Conservation (phyloP, 441 rosid species). For the Heliophila coronopifolia region DNA sequence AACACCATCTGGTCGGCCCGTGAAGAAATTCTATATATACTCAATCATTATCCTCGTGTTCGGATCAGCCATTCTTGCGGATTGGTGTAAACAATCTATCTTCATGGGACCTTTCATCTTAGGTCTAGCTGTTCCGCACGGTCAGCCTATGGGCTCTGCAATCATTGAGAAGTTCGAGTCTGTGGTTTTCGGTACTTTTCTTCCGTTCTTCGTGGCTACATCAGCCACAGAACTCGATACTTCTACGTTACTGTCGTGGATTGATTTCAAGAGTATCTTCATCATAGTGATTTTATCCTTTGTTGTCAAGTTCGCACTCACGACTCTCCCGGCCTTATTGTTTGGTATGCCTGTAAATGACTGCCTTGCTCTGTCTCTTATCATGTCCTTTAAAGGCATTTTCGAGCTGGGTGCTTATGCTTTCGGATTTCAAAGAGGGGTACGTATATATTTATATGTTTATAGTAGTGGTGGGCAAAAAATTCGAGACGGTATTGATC, state of each 20-base stretch:
- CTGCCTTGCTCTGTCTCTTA: slow-evolving; percentile 33
- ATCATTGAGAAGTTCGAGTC: slow-evolving; percentile 24
- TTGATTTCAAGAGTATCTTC: neutral
- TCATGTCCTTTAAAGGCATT: slow-evolving; percentile 38
- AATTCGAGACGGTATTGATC: too few species aligned
- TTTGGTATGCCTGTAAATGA: slow-evolving; percentile 35
- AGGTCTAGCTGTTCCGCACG: slow-evolving; percentile 26
- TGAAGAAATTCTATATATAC: slow-evolving; percentile 14
- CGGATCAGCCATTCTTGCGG: neutral
- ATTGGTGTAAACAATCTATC: slow-evolving; percentile 6
- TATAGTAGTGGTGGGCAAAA: too few species aligned
- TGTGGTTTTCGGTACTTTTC: slow-evolving; percentile 21
- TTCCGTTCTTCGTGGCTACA: slow-evolving; percentile 21
- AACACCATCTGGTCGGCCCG: slow-evolving; percentile 42
- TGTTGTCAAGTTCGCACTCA: slow-evolving; percentile 18
- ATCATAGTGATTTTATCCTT: neutral
- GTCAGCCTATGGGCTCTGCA: slow-evolving; percentile 31
- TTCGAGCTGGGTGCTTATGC: slow-evolving; percentile 33
- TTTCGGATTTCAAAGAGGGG: slow-evolving; percentile 26
- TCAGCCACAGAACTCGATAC: slow-evolving; percentile 17
- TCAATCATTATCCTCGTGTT: slow-evolving; percentile 22
- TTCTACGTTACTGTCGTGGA: neutral
- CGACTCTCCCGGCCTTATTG: slow-evolving; percentile 26
- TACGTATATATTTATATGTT: slow-evolving; percentile 7
- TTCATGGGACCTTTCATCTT: slow-evolving; percentile 31